A percentile compares a stretch with the other conserved stretches of the same genome.
phyloP scores from a whole-genome alignment of 2,329 filamentous ascomycete genomes.

The Coccinonectria pachysandricola region DNA sequence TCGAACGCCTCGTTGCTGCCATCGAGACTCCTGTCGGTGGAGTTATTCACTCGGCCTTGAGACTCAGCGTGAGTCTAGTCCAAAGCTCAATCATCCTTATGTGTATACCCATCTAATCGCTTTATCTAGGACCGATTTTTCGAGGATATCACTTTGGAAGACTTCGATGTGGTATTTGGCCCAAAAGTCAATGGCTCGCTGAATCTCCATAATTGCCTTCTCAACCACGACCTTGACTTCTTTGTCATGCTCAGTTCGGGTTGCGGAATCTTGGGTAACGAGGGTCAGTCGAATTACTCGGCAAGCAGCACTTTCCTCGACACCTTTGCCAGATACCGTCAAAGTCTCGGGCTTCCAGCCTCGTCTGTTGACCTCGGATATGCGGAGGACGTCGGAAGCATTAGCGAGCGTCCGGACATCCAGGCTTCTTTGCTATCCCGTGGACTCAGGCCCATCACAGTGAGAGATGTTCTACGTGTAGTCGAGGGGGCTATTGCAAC shows the following conservation, averaged over 20 bases:
- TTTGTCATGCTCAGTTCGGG: constrained; percentile 16
- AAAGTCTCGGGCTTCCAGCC: constrained; percentile 11
- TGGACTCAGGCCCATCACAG: constrained; percentile 14
- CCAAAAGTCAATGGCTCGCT: constrained; percentile 14
- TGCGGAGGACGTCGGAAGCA: constrained; percentile 15
- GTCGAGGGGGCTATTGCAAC: constrained; percentile 14
- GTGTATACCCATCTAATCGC: constrained; percentile 3
- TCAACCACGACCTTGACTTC: constrained; percentile 12
- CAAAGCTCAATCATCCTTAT: constrained; percentile 1
- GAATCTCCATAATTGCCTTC: constrained; percentile 11
- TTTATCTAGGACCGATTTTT: constrained; percentile 10
- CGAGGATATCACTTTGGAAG: constrained; percentile 12
- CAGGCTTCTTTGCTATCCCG: constrained; percentile 11
- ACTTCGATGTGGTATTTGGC: constrained; percentile 12
- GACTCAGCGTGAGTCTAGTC: constrained; percentile 11
- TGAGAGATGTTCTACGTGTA: constrained; percentile 13
- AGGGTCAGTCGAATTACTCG: constrained; percentile 13
- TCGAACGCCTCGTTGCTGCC: constrained; percentile 6
- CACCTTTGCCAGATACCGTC: constrained; percentile 13
- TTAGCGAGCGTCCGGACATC: constrained; percentile 14
- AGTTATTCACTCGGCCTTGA: constrained; percentile 14
- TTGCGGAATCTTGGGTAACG: constrained; percentile 12
- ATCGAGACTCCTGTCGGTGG: constrained; percentile 11
- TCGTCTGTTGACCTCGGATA: constrained; percentile 13
- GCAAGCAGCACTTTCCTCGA: constrained; percentile 15